phyloP scores from a whole-genome alignment of 23 red algal genomes.

The Gracilaria domingensis region DNA sequence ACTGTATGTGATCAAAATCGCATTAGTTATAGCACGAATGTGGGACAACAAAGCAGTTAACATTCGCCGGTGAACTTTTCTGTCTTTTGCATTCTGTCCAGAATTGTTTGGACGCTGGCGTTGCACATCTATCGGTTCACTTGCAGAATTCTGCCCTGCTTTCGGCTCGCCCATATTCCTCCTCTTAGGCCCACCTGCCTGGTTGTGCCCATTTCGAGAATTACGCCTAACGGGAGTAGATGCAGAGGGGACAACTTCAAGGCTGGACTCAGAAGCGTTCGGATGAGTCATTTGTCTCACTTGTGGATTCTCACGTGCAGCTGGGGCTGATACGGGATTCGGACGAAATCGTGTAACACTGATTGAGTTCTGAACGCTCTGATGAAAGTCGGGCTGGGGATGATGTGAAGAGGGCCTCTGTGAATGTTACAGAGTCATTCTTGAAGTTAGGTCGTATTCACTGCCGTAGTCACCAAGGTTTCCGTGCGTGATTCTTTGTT shows the following conservation, averaged over 20 bases:
- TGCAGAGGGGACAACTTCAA: neutral
- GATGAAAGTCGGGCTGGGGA: neutral
- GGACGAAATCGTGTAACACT: neutral
- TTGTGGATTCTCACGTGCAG: neutral
- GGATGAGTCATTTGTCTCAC: neutral
- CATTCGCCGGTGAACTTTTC: constrained; percentile 58
- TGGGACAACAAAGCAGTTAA: constrained; percentile 55
- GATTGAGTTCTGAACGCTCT: neutral
- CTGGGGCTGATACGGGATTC: neutral
- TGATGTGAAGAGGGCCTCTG: neutral
- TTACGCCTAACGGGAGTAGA: neutral
- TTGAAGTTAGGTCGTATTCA: neutral
- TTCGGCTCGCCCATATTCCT: neutral
- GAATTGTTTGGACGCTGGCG: no score
- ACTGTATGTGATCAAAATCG: constrained; percentile 41
- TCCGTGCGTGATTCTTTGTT: neutral
- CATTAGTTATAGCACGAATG: constrained; percentile 56
- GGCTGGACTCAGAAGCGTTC: neutral
- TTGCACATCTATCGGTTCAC: neutral
- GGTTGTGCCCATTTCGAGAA: neutral
- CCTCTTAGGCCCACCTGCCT: neutral
- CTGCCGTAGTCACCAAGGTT: neutral
- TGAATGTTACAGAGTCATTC: neutral
- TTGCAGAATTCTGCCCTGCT: neutral
- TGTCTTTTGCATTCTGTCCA: constrained; percentile 25